Conservation (phyloP, 257 asterid genomes). For the Catharanthus roseus region DNA sequence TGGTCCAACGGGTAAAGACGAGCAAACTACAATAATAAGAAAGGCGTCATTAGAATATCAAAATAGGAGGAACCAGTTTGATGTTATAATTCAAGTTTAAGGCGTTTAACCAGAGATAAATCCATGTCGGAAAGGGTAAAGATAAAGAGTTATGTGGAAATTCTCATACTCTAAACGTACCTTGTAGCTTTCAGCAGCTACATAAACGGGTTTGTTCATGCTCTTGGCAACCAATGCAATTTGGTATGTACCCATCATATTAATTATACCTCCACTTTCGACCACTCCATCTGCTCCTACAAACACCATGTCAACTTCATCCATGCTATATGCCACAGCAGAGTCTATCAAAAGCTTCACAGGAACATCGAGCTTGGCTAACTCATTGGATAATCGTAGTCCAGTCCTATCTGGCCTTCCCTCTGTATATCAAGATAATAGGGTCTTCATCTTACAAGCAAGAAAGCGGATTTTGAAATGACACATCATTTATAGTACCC, state of each 20-base stretch:
- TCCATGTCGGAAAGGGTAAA: not conserved
- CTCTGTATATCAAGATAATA: constrained; percentile 48
- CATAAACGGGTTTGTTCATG: constrained; percentile 94
- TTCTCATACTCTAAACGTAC: constrained; percentile 22
- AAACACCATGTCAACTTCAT: constrained; percentile 89
- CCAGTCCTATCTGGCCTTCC: constrained; percentile 95
- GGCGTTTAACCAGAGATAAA: no score
- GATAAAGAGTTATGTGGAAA: not conserved
- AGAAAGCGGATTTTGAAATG: not conserved
- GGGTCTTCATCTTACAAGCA: not conserved
- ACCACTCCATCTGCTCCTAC: constrained; percentile 97
- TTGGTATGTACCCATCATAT: constrained; percentile 99
- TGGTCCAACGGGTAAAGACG: constrained; percentile 87
- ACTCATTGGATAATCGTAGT: constrained; percentile 68
- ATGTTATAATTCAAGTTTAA: no score
- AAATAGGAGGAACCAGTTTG: not conserved
- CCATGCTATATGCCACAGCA: constrained; percentile 95
- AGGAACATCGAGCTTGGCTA: constrained; percentile 82
- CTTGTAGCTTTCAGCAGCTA: constrained; percentile 96
- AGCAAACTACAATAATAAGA: constrained; percentile 59
- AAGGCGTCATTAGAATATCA: not conserved
- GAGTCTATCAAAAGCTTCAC: constrained; percentile 92
- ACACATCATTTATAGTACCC: not conserved
- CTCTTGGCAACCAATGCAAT: constrained; percentile 90
- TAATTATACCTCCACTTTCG: constrained; percentile 91